phyloP scores from a whole-genome alignment of 495 filamentous ascomycete species.

The Melanomma pulvis-pyrius region DNA sequence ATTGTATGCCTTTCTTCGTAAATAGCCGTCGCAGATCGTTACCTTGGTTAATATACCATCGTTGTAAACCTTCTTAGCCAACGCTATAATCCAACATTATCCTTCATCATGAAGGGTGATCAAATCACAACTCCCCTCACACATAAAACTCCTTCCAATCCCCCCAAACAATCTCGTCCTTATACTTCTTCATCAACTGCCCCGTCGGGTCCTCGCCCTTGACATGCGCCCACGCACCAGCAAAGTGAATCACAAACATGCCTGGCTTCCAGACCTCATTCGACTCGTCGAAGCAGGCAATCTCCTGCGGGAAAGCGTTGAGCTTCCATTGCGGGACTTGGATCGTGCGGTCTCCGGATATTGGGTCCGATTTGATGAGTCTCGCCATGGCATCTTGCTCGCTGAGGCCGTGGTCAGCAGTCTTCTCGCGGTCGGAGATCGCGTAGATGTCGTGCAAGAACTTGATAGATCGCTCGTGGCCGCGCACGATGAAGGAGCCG shows the following conservation, averaged over 20 bases:
- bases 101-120: too few species aligned
- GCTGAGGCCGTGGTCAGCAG: slow-evolving; percentile 17
- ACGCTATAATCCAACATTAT: neutral
- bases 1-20: too few species aligned
- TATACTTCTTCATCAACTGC: slow-evolving; percentile 37
- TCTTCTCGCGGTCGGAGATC: slow-evolving; percentile 20
- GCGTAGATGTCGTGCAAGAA: slow-evolving; percentile 33
- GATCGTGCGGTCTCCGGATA: slow-evolving; percentile 4
- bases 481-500: slow-evolving; percentile 41
- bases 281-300: slow-evolving; percentile 40
- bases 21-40: too few species aligned
- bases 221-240: slow-evolving; percentile 46
- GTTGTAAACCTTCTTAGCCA: neutral
- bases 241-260: slow-evolving; percentile 42
- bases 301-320: slow-evolving; percentile 43
- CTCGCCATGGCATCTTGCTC: slow-evolving; percentile 43
- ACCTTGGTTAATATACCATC: too few species aligned
- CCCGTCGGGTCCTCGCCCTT: slow-evolving; percentile 40
- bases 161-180: slow-evolving; percentile 28
- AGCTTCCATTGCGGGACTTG: slow-evolving; percentile 40
- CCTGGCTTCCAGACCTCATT: slow-evolving; percentile 35
- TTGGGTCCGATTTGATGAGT: slow-evolving; percentile 16
- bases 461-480: slow-evolving; percentile 25
- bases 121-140: too few species aligned
- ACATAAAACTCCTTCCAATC: slow-evolving; percentile 18